These are phyloP conservation scores for Aspergillus taichungensis DNA, from an alignment of 495 filamentous ascomycete genomes.

Conservation along the genomic window DNA sequence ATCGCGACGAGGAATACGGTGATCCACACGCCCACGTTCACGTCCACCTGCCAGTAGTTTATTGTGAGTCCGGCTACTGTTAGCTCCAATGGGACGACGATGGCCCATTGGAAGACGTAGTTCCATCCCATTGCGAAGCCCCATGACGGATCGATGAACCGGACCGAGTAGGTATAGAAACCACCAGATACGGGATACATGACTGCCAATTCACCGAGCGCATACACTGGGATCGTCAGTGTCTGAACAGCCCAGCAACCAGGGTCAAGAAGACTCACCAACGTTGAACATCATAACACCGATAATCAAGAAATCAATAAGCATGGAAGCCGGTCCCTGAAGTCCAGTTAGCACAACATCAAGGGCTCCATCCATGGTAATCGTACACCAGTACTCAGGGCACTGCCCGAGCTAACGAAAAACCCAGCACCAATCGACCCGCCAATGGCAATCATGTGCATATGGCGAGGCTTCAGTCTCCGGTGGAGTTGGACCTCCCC, in stretches of 20 bases:
- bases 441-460: conserved; percentile 71
- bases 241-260: conserved; percentile 23
- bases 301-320: conserved; percentile 37
- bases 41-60: conserved; percentile 54
- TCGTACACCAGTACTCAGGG: conserved; percentile 19
- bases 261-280: conserved; percentile 3
- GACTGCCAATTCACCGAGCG: conserved; percentile 60
- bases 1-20: conserved; percentile 51
- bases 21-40: conserved; percentile 53
- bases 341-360: background rate
- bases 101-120: conserved; percentile 64
- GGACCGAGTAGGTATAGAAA: conserved; percentile 46
- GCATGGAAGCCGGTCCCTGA: conserved; percentile 27
- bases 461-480: conserved; percentile 48
- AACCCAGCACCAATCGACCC: conserved; percentile 47
- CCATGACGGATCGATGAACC: conserved; percentile 52
- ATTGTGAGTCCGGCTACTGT: conserved; percentile 73
- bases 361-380: too few species aligned
- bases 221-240: conserved; percentile 37
- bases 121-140: conserved; percentile 53
- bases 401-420: conserved; percentile 41
- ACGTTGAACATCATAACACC: conserved; percentile 39
- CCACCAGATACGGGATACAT: conserved; percentile 60
- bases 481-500: conserved; percentile 20
- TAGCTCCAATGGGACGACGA: conserved; percentile 50